Conservation (phyloP, 1,139 yeast species). For the Yamadazyma taylorii region DNA sequence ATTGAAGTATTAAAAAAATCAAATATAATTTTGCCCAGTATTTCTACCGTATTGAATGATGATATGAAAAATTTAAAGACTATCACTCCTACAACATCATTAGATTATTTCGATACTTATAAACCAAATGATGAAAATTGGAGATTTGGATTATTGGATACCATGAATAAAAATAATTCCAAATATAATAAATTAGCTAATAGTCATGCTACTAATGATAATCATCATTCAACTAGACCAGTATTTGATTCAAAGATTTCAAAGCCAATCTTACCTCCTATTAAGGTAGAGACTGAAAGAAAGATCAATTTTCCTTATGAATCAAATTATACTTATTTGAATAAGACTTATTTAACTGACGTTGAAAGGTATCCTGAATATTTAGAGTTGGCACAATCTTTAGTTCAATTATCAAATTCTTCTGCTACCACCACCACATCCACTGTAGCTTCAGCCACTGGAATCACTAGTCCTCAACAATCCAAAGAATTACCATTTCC, state of each 20-base stretch:
- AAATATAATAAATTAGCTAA: slow-evolving; percentile 7
- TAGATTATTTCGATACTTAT: slow-evolving; percentile 49
- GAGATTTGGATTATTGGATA: slow-evolving; percentile 44
- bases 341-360: slow-evolving; percentile 45
- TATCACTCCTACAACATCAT: slow-evolving; percentile 45
- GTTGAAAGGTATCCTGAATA: slow-evolving; percentile 50
- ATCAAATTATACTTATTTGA: slow-evolving; percentile 52
- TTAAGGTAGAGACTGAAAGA: slow-evolving; percentile 32
- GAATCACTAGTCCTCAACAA: slow-evolving; percentile 1
- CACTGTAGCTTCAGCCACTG: no score
- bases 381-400: slow-evolving; percentile 46
- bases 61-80: slow-evolving; percentile 30
- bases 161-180: slow-evolving; percentile 25
- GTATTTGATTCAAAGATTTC: slow-evolving; percentile 43
- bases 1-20: slow-evolving; percentile 8
- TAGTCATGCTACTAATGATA: slow-evolving; percentile 1
- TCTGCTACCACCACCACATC: no score
- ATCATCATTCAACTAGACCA: slow-evolving; percentile 25
- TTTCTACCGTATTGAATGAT: slow-evolving; percentile 35
- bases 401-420: slow-evolving; percentile 36
- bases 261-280: slow-evolving; percentile 24
- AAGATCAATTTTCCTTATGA: slow-evolving; percentile 56
- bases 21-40: slow-evolving; percentile 37
- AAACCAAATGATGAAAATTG: slow-evolving; percentile 50
- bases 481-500: slow-evolving; percentile 1